Evolutionary conservation across 2,329 filamentous ascomycete genomes (phyloP).

Genomic region (Pseudogymnoascus sp.): DNA sequence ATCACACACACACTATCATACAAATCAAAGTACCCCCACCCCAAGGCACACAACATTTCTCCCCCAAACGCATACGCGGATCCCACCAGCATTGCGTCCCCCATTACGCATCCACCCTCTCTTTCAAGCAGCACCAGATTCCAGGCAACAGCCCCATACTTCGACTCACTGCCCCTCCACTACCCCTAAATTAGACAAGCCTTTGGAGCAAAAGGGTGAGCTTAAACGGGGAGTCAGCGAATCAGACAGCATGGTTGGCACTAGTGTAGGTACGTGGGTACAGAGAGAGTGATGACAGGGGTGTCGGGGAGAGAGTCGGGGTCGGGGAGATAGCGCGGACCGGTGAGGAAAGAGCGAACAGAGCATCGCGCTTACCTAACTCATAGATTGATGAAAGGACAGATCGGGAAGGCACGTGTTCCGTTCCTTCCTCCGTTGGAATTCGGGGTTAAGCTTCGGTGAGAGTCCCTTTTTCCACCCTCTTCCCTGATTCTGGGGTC

Average conservation of each 20-base stretch:
- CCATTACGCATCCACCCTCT: background rate
- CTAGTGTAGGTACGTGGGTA: background rate
- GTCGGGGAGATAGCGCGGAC: background rate
- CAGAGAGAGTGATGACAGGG: too few species aligned
- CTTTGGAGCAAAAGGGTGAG: background rate
- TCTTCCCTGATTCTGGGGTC: background rate
- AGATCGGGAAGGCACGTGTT: background rate
- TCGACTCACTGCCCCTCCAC: background rate
- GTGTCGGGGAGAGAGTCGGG: background rate
- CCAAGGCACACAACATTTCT: background rate
- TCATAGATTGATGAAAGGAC: background rate
- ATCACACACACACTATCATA: background rate
- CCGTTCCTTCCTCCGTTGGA: background rate
- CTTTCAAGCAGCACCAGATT: conserved; percentile 1
- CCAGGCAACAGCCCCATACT: background rate
- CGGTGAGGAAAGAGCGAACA: background rate
- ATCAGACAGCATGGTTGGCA: background rate
- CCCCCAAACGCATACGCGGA: background rate
- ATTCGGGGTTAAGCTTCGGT: background rate
- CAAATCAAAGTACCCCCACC: background rate
- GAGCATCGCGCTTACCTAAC: too few species aligned
- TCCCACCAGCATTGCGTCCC: background rate
- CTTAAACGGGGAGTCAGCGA: background rate
- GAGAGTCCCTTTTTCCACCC: background rate
- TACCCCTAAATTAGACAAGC: background rate